Base-by-base conservation (phyloP, 306 rosid genomes). In the Dryas octopetala region DNA sequence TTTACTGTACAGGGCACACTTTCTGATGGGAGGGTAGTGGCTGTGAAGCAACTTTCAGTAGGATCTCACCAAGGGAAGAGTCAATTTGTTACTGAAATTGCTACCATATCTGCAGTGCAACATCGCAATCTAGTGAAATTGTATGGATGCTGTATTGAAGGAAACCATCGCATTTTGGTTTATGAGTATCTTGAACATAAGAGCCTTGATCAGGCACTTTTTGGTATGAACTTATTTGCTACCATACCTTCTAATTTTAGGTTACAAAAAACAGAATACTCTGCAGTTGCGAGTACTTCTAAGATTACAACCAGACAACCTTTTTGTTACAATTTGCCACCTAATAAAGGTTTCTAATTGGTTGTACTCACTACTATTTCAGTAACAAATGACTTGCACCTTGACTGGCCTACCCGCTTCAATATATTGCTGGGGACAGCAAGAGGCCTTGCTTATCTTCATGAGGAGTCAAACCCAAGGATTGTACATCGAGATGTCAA, bases 401-500 rank as follows among this genome's bases (percentile, higher is more conserved):
- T 83, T 53, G 78, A 79, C n/a, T 83, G 84, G 87, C 67, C 38
- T 28, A 76, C 76, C 41, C 80, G 87, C 12, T 76, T 66, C 80
- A 54, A 62, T 53, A 76, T 83, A 51, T 71, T 82, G 73, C 7
- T 83, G 69, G 81, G 74, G 19, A 68, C 77, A 5, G 86, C 86
- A 4, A 75, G 53, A 38, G 83, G 86, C 15, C 83, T 83, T 7
- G 54, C 80, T 45, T 83, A 74, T 43, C 86, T 83, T 53, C 86
- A 83, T 4, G 81, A 83, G 52, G 86, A 83, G 71, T 62, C 80
- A 2, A 74, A 80, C 6, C 79, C 74, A 44, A 61, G 77, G 28
- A 79, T 83, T 54, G 79, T 83, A 13, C 86, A 83, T 62, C 63
- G 86, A 73, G 86, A 83, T 67, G 62, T 83, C 16, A 83, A 83